Evolutionary conservation across 1,284 basidiomycete genomes (phyloP).

Genomic region (Rhodotorula glutinis): DNA sequence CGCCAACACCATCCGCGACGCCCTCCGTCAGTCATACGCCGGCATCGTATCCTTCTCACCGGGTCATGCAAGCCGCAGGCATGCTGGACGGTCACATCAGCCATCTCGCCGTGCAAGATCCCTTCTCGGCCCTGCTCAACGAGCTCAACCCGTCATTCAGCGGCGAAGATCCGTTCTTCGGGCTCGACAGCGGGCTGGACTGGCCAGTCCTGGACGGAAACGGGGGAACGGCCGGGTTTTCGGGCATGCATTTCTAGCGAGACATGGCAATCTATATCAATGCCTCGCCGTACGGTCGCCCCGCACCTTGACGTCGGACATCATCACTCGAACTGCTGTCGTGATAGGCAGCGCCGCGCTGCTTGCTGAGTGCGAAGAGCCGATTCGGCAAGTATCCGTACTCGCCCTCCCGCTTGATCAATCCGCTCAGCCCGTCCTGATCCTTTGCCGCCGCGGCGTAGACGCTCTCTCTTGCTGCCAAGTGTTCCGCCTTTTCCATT

Average conservation of each 20-base stretch:
- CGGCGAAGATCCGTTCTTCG: constrained; percentile 16
- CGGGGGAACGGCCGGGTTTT: not conserved
- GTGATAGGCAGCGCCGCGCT: not conserved
- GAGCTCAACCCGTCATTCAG: constrained; percentile 30
- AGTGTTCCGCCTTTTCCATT: not conserved
- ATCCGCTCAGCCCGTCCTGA: too few relatives aligned
- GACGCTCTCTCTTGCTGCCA: not conserved
- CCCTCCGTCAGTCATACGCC: not conserved
- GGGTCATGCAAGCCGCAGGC: not conserved
- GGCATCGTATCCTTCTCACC: not conserved
- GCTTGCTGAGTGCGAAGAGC: not conserved
- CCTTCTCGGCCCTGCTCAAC: constrained; percentile 29
- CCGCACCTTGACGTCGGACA: not conserved
- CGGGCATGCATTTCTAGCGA: not conserved
- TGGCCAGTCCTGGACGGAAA: constrained; percentile 5
- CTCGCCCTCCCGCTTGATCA: too few relatives aligned
- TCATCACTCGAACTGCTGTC: not conserved
- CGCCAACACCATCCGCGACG: not conserved
- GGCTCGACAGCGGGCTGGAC: constrained; percentile 16
- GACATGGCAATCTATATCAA: not conserved
- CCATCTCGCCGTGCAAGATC: constrained; percentile 15
- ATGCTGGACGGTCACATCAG: not conserved
- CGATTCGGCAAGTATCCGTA: not conserved
- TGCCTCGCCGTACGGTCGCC: too few relatives aligned
- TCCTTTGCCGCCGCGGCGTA: constrained; percentile 1